A percentile compares a stretch with the other conserved stretches of the same genome.
Conservation (phyloP, 306 rosid species). For the cucumber (Cucumis sativus) region DNA sequence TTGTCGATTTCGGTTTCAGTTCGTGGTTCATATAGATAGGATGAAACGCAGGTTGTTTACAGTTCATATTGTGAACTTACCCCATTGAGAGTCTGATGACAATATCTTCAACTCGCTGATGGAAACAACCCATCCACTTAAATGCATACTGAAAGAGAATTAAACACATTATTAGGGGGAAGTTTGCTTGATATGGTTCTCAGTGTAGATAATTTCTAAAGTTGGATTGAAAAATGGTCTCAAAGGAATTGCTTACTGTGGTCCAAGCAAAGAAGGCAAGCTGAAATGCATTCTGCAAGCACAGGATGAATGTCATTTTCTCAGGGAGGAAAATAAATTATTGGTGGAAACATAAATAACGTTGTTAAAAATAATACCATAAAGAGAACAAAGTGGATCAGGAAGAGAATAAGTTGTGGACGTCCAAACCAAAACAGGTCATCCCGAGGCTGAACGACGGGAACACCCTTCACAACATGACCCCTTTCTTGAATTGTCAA, state of each 20-base stretch:
- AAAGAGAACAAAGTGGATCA: slow-evolving; percentile 64
- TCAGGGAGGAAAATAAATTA: background rate
- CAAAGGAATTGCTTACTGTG: slow-evolving; percentile 29
- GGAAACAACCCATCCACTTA: slow-evolving; percentile 33
- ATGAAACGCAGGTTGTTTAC: background rate
- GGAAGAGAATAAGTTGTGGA: slow-evolving; percentile 46
- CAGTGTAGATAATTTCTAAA: background rate
- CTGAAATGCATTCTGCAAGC: slow-evolving; percentile 64
- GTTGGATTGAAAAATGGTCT: background rate
- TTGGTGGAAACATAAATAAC: background rate
- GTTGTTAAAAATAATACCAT: slow-evolving; percentile 28
- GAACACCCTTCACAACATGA: slow-evolving; percentile 60
- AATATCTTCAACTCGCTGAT: slow-evolving; percentile 16
- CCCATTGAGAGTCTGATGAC: slow-evolving; percentile 49
- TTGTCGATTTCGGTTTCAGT: background rate
- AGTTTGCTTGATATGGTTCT: background rate
- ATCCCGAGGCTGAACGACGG: slow-evolving; percentile 60
- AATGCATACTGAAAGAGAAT: slow-evolving; percentile 27
- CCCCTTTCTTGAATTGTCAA: slow-evolving; percentile 53
- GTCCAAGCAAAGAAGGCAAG: slow-evolving; percentile 69
- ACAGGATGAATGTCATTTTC: background rate
- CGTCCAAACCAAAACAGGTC: slow-evolving; percentile 69
- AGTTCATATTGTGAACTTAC: slow-evolving; percentile 18
- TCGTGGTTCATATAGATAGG: background rate
- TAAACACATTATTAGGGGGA: background rate